phyloP scores from a whole-genome alignment of 306 rosid genomes.

The Dryas alaskensis region DNA sequence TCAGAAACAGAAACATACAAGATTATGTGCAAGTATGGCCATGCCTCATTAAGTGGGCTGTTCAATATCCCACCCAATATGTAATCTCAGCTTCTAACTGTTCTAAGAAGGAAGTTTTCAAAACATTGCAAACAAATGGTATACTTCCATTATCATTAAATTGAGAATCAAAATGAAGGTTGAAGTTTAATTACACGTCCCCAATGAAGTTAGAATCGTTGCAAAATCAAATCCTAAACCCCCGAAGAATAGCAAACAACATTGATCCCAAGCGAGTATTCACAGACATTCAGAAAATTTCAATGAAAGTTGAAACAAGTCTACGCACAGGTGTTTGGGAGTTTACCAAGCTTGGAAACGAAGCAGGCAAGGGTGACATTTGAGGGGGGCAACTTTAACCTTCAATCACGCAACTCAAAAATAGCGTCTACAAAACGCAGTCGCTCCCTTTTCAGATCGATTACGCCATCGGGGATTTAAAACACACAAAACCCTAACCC shows the following conservation, averaged over 20 bases:
- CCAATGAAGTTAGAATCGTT: too few species aligned
- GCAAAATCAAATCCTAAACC: too few species aligned
- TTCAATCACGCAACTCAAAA: neutral
- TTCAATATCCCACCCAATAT: neutral
- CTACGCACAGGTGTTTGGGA: neutral
- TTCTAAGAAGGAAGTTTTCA: too few species aligned
- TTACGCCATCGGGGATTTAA: neutral
- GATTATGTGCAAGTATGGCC: too few species aligned
- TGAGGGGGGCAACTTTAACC: neutral
- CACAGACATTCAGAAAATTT: neutral
- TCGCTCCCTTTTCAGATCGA: neutral
- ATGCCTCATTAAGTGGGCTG: neutral
- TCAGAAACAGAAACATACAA: neutral
- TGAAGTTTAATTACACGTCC: too few species aligned
- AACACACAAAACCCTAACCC: neutral
- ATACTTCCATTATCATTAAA: too few species aligned
- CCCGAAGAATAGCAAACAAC: too few species aligned
- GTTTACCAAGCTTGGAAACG: conserved; percentile 1
- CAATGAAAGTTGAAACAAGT: neutral
- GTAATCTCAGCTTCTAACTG: too few species aligned
- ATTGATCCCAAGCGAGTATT: too few species aligned
- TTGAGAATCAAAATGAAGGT: too few species aligned
- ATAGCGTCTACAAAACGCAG: neutral
- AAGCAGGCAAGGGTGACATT: neutral
- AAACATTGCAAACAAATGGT: too few species aligned